A percentile compares a stretch with the other conserved stretches of the same genome.
Evolutionary conservation across 257 asterid species (phyloP).

Genomic region (Thymus mandschuricus): DNA sequence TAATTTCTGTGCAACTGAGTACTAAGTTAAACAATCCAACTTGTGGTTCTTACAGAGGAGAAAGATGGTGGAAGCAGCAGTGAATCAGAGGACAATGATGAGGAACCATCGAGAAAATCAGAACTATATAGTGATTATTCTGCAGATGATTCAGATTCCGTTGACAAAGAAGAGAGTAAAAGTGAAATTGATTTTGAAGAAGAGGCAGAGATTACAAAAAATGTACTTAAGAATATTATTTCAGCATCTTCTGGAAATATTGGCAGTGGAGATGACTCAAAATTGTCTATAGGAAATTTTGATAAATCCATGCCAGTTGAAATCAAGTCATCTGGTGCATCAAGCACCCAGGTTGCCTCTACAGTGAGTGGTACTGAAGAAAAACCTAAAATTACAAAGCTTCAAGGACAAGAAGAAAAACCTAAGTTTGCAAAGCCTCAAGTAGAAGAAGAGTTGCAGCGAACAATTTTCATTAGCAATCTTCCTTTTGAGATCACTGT

Average conservation of each 20-base stretch:
- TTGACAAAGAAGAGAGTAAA: conserved; percentile 40
- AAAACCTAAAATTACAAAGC: conserved; percentile 36
- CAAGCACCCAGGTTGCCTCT: conserved; percentile 22
- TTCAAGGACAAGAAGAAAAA: conserved; percentile 50
- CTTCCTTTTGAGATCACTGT: conserved; percentile 75
- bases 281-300: conserved; percentile 38
- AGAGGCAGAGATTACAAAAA: conserved; percentile 80
- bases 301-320: conserved; percentile 42
- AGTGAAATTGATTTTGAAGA: conserved; percentile 60
- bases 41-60: conserved; percentile 46
- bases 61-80: conserved; percentile 51
- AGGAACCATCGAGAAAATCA: conserved; percentile 45
- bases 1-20: conserved; percentile 7
- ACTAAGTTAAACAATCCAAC: conserved; percentile 6
- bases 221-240: conserved; percentile 62
- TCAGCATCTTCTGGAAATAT: conserved; percentile 49
- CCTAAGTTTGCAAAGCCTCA: conserved; percentile 40
- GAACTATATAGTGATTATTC: conserved; percentile 38
- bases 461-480: conserved; percentile 80
- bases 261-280: conserved; percentile 38
- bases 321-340: conserved; percentile 39
- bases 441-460: conserved; percentile 73
- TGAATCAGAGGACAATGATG: conserved; percentile 54
- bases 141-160: conserved; percentile 49
- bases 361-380: conserved; percentile 25